These are phyloP conservation scores for Medicago truncatula DNA, from an alignment of 306 rosid genomes.

Conservation along the genomic window MtrunA17r5.0-ANR NC_053043.1:41304501-41305000, in stretches of 20 bases:
- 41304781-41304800: not conserved
- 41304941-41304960: not conserved
- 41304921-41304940: not conserved
- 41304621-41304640: not conserved
- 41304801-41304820: not conserved
- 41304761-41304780: not conserved
- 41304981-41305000: not conserved
- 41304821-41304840: not conserved
- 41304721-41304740: not conserved
- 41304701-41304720: not conserved
- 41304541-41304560: not conserved
- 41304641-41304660: not conserved
- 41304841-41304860: not conserved
- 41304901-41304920: not conserved
- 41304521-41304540: not conserved
- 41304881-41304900: not conserved
- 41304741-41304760: not conserved
- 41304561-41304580: not conserved
- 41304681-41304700: not conserved
- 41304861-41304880: not conserved
- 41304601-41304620: not conserved
- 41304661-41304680: not conserved
- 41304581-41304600: not conserved
- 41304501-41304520: not conserved
- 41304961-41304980: constrained; percentile 26